Conservation (phyloP, 148 eudicot species). For the Fagopyrum esculentum region DNA sequence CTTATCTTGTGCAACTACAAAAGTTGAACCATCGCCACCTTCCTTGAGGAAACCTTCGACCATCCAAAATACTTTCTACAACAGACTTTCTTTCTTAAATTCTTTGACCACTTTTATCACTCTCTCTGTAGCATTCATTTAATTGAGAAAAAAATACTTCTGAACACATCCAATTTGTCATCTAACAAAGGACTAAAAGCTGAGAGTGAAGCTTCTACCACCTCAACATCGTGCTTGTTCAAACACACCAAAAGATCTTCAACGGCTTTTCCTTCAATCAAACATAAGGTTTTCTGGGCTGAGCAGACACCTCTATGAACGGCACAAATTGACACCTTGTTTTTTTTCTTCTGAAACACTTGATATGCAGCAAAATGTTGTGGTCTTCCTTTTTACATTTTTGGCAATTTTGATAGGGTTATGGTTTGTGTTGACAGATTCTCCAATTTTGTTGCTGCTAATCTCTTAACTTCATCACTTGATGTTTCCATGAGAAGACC, state of each 20-base stretch:
- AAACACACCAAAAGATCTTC: constrained; percentile 53
- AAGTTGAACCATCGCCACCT: constrained; percentile 43
- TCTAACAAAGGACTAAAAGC: constrained; percentile 68
- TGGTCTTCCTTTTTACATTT: constrained; percentile 27
- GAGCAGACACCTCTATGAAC: constrained; percentile 73
- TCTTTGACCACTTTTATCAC: constrained; percentile 52
- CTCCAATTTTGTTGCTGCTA: constrained; percentile 61
- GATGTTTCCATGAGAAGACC: constrained; percentile 45
- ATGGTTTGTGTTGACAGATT: constrained; percentile 59
- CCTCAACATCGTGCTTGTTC: constrained; percentile 49
- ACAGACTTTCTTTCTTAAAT: constrained; percentile 53
- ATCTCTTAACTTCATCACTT: constrained; percentile 55
- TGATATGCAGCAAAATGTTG: constrained; percentile 18
- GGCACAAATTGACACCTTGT: constrained; percentile 30
- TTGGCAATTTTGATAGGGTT: constrained; percentile 46
- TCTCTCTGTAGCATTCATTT: constrained; percentile 33
- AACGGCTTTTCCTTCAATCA: constrained; percentile 59
- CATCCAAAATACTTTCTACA: constrained; percentile 72
- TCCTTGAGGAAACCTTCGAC: constrained; percentile 52
- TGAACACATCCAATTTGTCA: constrained; percentile 46
- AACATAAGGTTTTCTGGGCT: constrained; percentile 55
- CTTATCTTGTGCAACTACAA: constrained; percentile 50
- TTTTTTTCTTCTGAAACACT: constrained; percentile 26
- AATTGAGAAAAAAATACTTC: constrained; percentile 47
- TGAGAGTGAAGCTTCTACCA: constrained; percentile 64